Evolutionary conservation across 352 stramenopile genomes (phyloP).

Genomic region (Phytophthora hibernalis): DNA sequence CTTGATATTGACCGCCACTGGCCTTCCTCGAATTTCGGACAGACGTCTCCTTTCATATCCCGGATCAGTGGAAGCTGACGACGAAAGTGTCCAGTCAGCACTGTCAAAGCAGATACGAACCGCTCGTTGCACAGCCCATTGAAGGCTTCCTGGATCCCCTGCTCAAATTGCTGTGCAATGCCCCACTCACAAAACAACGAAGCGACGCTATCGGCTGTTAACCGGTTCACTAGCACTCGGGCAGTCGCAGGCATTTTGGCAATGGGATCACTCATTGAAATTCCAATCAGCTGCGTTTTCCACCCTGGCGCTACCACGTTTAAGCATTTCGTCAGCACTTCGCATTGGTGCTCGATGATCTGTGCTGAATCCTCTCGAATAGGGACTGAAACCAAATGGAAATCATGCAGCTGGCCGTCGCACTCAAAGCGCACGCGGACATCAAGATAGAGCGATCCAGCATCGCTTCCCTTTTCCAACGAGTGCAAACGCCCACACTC

Average conservation of each 20-base stretch:
- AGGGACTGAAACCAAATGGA: conserved; percentile 38
- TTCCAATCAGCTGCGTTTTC: conserved; percentile 28
- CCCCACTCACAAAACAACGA: conserved; percentile 30
- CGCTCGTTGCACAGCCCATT: conserved; percentile 29
- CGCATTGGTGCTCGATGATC: conserved; percentile 23
- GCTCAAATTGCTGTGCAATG: conserved; percentile 26
- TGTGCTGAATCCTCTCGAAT: conserved; percentile 31
- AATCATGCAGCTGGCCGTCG: conserved; percentile 28
- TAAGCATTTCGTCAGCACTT: conserved; percentile 33
- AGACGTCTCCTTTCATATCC: conserved; percentile 35
- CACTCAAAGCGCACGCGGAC: conserved; percentile 35
- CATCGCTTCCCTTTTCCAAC: conserved; percentile 25
- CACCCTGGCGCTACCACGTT: conserved; percentile 30
- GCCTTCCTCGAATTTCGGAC: conserved; percentile 36
- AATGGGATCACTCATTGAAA: conserved; percentile 21
- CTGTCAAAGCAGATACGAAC: conserved; percentile 28
- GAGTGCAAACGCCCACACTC: conserved; percentile 35
- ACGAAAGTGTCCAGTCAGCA: conserved; percentile 30
- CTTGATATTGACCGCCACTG: conserved; percentile 35
- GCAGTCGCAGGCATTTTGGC: conserved; percentile 27
- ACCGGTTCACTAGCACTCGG: conserved; percentile 14
- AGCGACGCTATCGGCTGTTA: conserved; percentile 24
- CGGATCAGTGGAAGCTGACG: conserved; percentile 27
- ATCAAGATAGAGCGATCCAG: conserved; percentile 33
- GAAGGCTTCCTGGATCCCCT: conserved; percentile 30